phyloP scores from a whole-genome alignment of 805 yeast species.

The Cyberlindnera petersonii region DNA sequence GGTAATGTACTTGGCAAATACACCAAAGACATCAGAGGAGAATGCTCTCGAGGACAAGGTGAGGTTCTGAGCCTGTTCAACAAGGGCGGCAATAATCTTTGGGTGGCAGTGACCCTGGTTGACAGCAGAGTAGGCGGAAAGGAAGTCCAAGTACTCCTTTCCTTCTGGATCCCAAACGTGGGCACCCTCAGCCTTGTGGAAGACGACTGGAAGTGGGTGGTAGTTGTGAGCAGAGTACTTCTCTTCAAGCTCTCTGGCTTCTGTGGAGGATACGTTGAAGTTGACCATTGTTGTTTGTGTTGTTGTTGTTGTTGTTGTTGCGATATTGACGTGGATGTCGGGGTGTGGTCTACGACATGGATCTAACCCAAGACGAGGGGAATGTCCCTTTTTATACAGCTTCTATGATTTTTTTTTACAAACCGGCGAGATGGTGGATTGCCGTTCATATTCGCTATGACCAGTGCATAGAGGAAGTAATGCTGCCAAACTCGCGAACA shows the following conservation, averaged over 20 bases:
- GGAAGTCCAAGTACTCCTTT: conserved; percentile 84
- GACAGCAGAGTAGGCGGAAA: conserved; percentile 94
- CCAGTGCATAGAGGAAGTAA: conserved; percentile 24
- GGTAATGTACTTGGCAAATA: conserved; percentile 81
- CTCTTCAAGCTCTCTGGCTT: conserved; percentile 65
- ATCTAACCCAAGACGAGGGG: no score
- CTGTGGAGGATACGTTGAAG: conserved; percentile 53
- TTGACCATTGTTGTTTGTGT: conserved; percentile 18
- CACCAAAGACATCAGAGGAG: conserved; percentile 83
- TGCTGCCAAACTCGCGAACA: conserved; percentile 4
- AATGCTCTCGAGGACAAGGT: conserved; percentile 92
- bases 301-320: neutral
- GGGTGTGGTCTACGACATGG: no score
- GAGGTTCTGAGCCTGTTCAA: conserved; percentile 79
- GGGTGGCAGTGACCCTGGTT: conserved; percentile 99
- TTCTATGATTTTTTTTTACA: no score
- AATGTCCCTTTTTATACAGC: conserved; percentile 5
- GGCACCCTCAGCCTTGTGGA: conserved; percentile 82
- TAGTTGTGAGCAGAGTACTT: conserved; percentile 93
- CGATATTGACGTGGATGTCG: neutral
- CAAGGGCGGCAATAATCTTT: conserved; percentile 75
- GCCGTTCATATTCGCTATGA: conserved; percentile 23
- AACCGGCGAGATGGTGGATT: conserved; percentile 1
- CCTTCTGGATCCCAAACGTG: conserved; percentile 99
- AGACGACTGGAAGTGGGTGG: conserved; percentile 94